phyloP scores from a whole-genome alignment of 2,329 filamentous ascomycete species.

The Chrysoporthe austroafricana region DNA sequence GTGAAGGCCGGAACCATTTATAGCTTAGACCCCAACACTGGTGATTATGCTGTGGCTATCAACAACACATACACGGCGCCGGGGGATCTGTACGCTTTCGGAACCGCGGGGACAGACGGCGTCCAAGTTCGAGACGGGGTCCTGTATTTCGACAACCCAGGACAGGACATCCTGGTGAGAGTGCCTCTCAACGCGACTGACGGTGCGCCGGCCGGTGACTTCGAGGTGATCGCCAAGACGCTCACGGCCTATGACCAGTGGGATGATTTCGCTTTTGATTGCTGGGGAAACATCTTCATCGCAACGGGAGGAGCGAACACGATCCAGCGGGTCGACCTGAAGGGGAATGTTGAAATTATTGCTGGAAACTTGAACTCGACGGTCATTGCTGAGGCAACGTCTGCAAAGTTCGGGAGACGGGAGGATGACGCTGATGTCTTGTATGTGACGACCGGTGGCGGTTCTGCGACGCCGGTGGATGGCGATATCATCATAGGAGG shows the following conservation, averaged over 20 bases:
- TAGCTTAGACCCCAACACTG: constrained; percentile 32
- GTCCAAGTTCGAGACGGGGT: constrained; percentile 32
- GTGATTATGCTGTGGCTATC: constrained; percentile 32
- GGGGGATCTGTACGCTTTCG: constrained; percentile 24
- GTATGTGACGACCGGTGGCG: constrained; percentile 28
- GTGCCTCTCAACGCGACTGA: constrained; percentile 29
- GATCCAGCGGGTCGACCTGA: constrained; percentile 27
- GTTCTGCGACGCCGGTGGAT: constrained; percentile 23
- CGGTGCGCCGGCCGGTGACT: constrained; percentile 28
- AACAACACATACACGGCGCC: constrained; percentile 33
- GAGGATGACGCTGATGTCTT: constrained; percentile 19
- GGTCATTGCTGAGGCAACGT: constrained; percentile 27
- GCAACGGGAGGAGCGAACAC: constrained; percentile 31
- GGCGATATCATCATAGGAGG: constrained; percentile 26
- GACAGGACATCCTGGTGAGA: constrained; percentile 30
- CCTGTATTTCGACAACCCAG: constrained; percentile 37
- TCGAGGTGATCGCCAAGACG: constrained; percentile 25
- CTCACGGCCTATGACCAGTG: constrained; percentile 23
- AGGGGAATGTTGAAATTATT: constrained; percentile 25
- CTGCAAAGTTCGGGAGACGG: constrained; percentile 28
- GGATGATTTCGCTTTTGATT: constrained; percentile 34
- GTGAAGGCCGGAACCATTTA: constrained; percentile 33
- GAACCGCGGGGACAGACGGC: constrained; percentile 33
- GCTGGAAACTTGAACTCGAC: constrained; percentile 31
- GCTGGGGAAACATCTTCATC: constrained; percentile 30